Evolutionary conservation across 1,284 basidiomycete species (phyloP).

Genomic region (Cutaneotrichosporon dermatis): DNA sequence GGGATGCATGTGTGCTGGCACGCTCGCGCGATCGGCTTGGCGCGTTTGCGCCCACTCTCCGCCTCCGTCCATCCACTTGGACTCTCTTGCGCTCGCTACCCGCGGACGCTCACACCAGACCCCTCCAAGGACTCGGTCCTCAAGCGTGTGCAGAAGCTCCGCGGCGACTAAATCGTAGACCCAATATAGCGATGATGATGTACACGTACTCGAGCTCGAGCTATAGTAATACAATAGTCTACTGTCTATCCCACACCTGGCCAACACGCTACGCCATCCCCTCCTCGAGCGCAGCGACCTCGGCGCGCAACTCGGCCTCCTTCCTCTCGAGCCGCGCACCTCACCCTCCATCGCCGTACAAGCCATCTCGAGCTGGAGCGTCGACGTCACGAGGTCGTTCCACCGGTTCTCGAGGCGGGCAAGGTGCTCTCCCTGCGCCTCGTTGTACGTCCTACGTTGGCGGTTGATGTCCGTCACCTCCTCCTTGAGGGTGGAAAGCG

Average conservation of each 20-base stretch:
- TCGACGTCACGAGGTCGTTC: constrained; percentile 44
- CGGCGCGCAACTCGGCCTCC: constrained; percentile 35
- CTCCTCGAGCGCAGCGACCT: constrained; percentile 37
- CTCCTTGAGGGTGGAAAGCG: constrained; percentile 67
- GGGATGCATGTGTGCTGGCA: no score
- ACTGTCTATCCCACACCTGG: neutral
- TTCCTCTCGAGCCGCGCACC: constrained; percentile 37
- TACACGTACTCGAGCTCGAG: neutral
- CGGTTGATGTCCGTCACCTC: constrained; percentile 77
- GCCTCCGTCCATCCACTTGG: no score
- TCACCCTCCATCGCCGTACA: constrained; percentile 45
- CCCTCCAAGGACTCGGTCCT: constrained; percentile 94
- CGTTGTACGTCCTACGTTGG: constrained; percentile 67
- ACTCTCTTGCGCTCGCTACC: no score
- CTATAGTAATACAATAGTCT: constrained; percentile 8
- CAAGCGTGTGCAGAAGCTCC: constrained; percentile 94
- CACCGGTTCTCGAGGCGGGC: constrained; percentile 42
- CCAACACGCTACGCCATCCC: no score
- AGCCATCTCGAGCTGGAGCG: constrained; percentile 49
- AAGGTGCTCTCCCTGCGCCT: constrained; percentile 43
- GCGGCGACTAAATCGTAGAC: constrained; percentile 61
- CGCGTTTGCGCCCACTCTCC: no score
- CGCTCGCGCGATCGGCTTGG: no score
- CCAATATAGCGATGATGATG: neutral
- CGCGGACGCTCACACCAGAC: constrained; percentile 55